Percentiles rank a stretch among this genome's conserved stretches.
Conservation (phyloP, 2,329 filamentous ascomycete species). For the Ophiostoma tasmaniense region DNA sequence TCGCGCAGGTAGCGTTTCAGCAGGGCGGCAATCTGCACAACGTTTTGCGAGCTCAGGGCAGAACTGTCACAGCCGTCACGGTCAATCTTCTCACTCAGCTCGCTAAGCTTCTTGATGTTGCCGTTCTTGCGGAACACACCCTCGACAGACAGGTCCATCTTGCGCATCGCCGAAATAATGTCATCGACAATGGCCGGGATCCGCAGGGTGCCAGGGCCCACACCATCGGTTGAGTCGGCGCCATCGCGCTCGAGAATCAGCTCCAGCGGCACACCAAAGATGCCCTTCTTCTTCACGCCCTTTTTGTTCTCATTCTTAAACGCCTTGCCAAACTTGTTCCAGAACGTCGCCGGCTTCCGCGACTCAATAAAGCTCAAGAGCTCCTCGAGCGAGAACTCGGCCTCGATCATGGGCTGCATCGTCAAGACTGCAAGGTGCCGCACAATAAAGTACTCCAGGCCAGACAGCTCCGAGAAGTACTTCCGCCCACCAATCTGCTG, state of each 20-base stretch:
- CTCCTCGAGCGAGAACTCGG: slow-evolving; percentile 88
- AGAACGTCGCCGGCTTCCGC: slow-evolving; percentile 81
- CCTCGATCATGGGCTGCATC: slow-evolving; percentile 86
- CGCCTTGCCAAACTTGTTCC: slow-evolving; percentile 95
- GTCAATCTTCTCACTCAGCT: slow-evolving; percentile 79
- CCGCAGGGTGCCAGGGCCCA: slow-evolving; percentile 81
- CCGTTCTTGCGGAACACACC: slow-evolving; percentile 99
- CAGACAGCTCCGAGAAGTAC: slow-evolving; percentile 94
- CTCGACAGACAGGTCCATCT: slow-evolving; percentile 98
- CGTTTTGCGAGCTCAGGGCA: slow-evolving; percentile 78
- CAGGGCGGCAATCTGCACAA: slow-evolving; percentile 87
- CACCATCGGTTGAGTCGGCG: slow-evolving; percentile 94
- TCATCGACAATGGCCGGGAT: slow-evolving; percentile 95
- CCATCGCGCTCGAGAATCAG: slow-evolving; percentile 85
- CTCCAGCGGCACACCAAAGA: slow-evolving; percentile 86
- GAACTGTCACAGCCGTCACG: slow-evolving; percentile 75
- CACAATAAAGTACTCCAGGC: slow-evolving; percentile 94
- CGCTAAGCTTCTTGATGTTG: slow-evolving; percentile 89
- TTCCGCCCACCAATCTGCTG: slow-evolving; percentile 47
- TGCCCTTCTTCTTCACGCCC: slow-evolving; percentile 78
- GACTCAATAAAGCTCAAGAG: slow-evolving; percentile 87
- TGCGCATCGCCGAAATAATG: slow-evolving; percentile 86
- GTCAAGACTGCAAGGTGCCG: slow-evolving; percentile 89
- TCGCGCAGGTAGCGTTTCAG: slow-evolving; percentile 93
- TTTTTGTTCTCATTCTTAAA: slow-evolving; percentile 81